These are phyloP conservation scores for Noccaea caerulescens DNA, from an alignment of 345 rosid species.

Conservation along the genomic window DNA sequence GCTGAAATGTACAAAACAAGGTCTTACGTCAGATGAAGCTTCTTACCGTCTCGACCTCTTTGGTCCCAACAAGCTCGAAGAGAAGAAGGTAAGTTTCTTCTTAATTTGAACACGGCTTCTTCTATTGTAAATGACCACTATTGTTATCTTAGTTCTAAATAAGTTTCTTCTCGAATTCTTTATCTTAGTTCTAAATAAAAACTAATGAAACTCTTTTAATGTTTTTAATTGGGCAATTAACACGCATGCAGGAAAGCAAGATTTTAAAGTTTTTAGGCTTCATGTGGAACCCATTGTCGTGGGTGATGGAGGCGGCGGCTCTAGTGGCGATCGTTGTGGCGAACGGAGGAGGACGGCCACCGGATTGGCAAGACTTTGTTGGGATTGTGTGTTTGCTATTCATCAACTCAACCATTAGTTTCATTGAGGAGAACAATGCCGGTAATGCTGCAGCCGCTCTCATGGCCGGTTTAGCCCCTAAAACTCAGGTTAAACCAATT, in stretches of 20 bases:
- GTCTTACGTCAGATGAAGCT: slow-evolving; percentile 71
- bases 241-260: slow-evolving; percentile 68
- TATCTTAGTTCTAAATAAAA: not conserved
- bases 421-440: slow-evolving; percentile 89
- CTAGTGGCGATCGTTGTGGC: slow-evolving; percentile 85
- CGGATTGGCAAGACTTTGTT: slow-evolving; percentile 95
- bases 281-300: slow-evolving; percentile 97
- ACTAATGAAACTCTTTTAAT: not conserved
- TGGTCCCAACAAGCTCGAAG: slow-evolving; percentile 94
- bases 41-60: slow-evolving; percentile 68
- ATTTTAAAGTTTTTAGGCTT: slow-evolving; percentile 83
- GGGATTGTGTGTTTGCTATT: slow-evolving; percentile 71
- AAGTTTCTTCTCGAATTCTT: slow-evolving; percentile 10
- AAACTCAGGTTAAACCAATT: slow-evolving; percentile 65
- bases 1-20: slow-evolving; percentile 58
- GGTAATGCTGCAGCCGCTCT: slow-evolving; percentile 96
- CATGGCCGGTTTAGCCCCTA: slow-evolving; percentile 96
- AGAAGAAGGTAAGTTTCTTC: slow-evolving; percentile 64
- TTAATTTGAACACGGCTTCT: not conserved
- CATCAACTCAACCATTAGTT: slow-evolving; percentile 94
- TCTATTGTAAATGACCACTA: too few species aligned
- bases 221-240: not conserved
- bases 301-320: slow-evolving; percentile 99
- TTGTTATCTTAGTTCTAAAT: too few species aligned
- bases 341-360: slow-evolving; percentile 76